phyloP scores from a whole-genome alignment of 768 basidiomycete genomes.

The Hericium erinaceus region DNA sequence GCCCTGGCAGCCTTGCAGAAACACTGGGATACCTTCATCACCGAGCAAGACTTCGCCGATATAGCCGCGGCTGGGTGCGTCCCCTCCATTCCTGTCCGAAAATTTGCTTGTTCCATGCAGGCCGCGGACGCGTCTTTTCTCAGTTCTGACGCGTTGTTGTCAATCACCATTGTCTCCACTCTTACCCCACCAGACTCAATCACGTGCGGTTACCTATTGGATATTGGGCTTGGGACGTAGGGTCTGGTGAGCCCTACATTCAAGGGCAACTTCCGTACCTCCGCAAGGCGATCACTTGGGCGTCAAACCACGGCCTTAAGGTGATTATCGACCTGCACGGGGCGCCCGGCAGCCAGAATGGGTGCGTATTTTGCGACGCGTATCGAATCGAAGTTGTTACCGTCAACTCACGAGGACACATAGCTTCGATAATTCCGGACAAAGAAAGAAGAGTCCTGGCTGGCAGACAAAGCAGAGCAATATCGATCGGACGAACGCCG shows the following conservation, averaged over 20 bases:
- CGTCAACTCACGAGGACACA: neutral
- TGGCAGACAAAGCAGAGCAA: conserved; percentile 66
- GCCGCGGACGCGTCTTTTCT: neutral
- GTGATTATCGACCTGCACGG: conserved; percentile 66
- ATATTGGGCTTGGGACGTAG: conserved; percentile 84
- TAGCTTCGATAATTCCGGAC: conserved; percentile 81
- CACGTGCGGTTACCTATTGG: conserved; percentile 82
- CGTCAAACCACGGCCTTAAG: conserved; percentile 60
- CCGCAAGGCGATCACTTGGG: conserved; percentile 60
- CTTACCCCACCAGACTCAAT: conserved; percentile 47
- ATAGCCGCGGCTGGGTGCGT: conserved; percentile 69
- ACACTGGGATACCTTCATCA: conserved; percentile 84
- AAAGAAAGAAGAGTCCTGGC: conserved; percentile 44
- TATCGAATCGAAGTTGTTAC: neutral
- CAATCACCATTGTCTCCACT: conserved; percentile 1
- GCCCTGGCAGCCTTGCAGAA: conserved; percentile 44
- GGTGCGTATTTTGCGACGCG: conserved; percentile 29
- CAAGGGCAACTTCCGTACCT: conserved; percentile 70
- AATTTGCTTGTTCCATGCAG: neutral
- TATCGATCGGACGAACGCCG: conserved; percentile 52
- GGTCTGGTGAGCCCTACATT: conserved; percentile 68
- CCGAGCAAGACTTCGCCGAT: conserved; percentile 64
- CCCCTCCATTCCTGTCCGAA: neutral
- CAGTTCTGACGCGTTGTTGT: conserved; percentile 7
- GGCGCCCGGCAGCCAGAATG: conserved; percentile 81